Evolutionary conservation across 1,284 basidiomycete species (phyloP).

Genomic region (Spongiforma sp.): DNA sequence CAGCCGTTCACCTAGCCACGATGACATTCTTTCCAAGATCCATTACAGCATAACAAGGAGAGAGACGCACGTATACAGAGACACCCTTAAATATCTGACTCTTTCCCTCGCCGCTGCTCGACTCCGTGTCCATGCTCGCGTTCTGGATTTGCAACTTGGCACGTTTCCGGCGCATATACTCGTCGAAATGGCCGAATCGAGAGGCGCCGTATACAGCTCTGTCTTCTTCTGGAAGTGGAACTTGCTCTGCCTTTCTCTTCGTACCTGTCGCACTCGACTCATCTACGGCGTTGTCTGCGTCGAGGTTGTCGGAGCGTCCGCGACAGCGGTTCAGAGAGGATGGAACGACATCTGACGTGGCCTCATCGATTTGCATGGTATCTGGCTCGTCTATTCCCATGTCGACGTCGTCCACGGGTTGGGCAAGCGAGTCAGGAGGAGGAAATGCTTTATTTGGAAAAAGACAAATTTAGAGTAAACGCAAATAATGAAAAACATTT

Average conservation of each 20-base stretch:
- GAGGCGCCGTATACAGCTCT: constrained; percentile 73
- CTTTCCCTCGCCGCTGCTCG: constrained; percentile 28
- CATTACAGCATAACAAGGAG: neutral
- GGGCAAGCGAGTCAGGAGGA: neutral
- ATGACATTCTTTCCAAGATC: neutral
- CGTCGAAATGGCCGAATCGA: constrained; percentile 82
- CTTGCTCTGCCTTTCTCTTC: constrained; percentile 25
- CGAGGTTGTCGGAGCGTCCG: constrained; percentile 6
- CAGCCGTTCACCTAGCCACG: constrained; percentile 82
- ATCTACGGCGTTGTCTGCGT: constrained; percentile 2
- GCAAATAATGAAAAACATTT: neutral
- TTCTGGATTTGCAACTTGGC: constrained; percentile 92
- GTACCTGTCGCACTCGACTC: constrained; percentile 6
- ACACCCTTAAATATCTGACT: constrained; percentile 74
- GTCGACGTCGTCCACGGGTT: constrained; percentile 9
- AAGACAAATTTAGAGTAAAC: constrained; percentile 10
- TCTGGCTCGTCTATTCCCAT: constrained; percentile 15
- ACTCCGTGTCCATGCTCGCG: constrained; percentile 51
- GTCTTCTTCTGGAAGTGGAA: constrained; percentile 20
- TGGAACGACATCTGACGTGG: neutral
- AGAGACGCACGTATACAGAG: constrained; percentile 74
- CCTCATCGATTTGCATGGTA: constrained; percentile 8
- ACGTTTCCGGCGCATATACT: constrained; percentile 91
- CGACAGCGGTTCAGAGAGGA: constrained; percentile 8
- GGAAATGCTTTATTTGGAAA: neutral